Percentiles rank a stretch among this genome's conserved stretches.
These are phyloP conservation scores for Trichosporon sp. DNA, from an alignment of 1,284 basidiomycete species.

Conservation along the genomic window DNA sequence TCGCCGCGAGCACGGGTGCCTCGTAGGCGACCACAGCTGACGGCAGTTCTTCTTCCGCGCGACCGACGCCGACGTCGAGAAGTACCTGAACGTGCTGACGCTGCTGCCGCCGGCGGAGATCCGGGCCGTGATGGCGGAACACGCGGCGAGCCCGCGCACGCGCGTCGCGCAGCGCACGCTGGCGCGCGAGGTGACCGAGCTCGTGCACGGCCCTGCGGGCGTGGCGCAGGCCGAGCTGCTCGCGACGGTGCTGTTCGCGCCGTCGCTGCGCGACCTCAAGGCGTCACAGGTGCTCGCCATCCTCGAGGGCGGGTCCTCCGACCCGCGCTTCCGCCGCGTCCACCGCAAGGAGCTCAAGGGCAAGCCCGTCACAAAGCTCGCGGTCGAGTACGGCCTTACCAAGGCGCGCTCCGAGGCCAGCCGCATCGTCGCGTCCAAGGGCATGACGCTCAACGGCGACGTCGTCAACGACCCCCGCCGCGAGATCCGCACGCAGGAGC, in stretches of 20 bases:
- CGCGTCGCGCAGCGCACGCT: constrained; percentile 71
- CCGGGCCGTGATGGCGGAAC: constrained; percentile 57
- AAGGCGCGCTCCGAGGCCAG: constrained; percentile 53
- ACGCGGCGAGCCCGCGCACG: constrained; percentile 59
- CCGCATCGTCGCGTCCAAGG: constrained; percentile 55
- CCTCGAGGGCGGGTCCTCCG: constrained; percentile 52
- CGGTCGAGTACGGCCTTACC: constrained; percentile 54
- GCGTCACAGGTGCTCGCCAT: constrained; percentile 56
- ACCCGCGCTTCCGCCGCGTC: constrained; percentile 58
- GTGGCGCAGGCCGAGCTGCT: constrained; percentile 58
- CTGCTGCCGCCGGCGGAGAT: constrained; percentile 65
- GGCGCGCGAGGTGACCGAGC: constrained; percentile 79
- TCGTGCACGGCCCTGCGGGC: constrained; percentile 65
- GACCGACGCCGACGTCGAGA: constrained; percentile 74
- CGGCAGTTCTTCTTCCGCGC: constrained; percentile 83
- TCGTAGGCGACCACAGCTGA: too few species aligned
- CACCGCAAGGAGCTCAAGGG: constrained; percentile 53
- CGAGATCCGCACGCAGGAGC: constrained; percentile 52
- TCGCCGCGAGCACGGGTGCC: too few species aligned
- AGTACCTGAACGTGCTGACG: constrained; percentile 79
- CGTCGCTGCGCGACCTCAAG: constrained; percentile 50
- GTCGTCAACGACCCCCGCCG: constrained; percentile 45
- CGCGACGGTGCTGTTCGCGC: constrained; percentile 60
- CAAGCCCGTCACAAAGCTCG: constrained; percentile 58
- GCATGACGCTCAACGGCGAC: constrained; percentile 57